Percentiles rank a stretch among this genome's conserved stretches.
These are phyloP conservation scores for Aspergillus ibericus DNA, from an alignment of 2,329 filamentous ascomycete species.

Conservation along the genomic window DNA sequence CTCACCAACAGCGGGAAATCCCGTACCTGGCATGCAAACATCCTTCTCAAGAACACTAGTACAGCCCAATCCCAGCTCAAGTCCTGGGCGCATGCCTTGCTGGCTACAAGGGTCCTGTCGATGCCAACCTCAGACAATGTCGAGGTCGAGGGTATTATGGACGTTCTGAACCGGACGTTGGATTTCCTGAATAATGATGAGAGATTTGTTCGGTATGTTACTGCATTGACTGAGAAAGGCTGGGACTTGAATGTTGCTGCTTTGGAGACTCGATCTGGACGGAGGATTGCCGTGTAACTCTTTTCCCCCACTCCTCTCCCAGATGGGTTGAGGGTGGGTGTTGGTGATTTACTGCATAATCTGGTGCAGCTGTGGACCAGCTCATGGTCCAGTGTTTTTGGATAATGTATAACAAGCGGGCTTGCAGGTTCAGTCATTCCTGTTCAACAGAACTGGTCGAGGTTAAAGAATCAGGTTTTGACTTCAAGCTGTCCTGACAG, in stretches of 20 bases:
- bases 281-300: conserved; percentile 28
- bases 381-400: too few species aligned
- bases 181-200: conserved; percentile 39
- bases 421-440: too few species aligned
- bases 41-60: conserved; percentile 64
- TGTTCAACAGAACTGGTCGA: too few species aligned
- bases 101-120: conserved; percentile 41
- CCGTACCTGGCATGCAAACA: conserved; percentile 46
- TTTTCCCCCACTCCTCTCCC: too few species aligned
- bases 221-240: conserved; percentile 50
- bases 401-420: too few species aligned
- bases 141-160: conserved; percentile 18
- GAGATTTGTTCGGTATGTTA: conserved; percentile 48
- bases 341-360: too few species aligned
- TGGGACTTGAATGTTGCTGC: conserved; percentile 67
- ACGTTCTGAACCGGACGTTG: conserved; percentile 46
- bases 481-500: too few species aligned
- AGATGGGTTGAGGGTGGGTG: not conserved
- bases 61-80: conserved; percentile 54
- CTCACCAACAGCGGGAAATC: conserved; percentile 31
- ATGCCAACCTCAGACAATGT: not conserved
- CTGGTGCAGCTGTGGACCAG: too few species aligned
- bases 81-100: conserved; percentile 63
- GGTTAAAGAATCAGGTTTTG: too few species aligned
- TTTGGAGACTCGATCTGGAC: conserved; percentile 64